Conservation (phyloP, 257 asterid genomes). For the Solanum sitiens region DNA sequence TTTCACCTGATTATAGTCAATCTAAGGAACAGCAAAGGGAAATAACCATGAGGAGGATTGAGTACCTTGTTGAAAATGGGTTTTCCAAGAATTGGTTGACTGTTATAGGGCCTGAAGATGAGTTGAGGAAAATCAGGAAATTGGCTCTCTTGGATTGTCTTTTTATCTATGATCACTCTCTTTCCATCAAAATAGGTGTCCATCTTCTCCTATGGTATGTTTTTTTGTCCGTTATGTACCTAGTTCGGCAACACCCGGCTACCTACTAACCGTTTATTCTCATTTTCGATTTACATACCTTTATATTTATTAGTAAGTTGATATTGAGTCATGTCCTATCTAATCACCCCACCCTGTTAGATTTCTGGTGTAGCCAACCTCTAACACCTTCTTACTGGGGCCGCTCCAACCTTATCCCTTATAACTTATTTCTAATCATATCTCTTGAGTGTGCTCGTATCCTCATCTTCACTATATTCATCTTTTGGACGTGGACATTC, state of each 20-base stretch:
- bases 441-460: neutral
- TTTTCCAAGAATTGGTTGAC: slow-evolving; percentile 79
- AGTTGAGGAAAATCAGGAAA: slow-evolving; percentile 86
- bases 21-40: slow-evolving; percentile 97
- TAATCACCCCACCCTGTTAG: neutral
- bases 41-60: slow-evolving; percentile 85
- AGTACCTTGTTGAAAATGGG: slow-evolving; percentile 62
- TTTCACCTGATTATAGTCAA: slow-evolving; percentile 80
- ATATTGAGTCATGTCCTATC: neutral
- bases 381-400: neutral
- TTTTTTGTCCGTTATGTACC: neutral
- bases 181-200: slow-evolving; percentile 73
- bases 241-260: neutral
- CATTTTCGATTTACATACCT: neutral
- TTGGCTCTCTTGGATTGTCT: slow-evolving; percentile 72
- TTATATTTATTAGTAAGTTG: neutral
- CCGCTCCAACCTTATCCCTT: neutral
- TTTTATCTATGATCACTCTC: slow-evolving; percentile 78
- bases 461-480: neutral
- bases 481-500: neutral
- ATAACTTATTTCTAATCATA: neutral
- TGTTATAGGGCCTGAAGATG: slow-evolving; percentile 54
- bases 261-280: neutral
- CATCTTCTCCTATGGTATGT: slow-evolving; percentile 76
- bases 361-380: neutral